Base-by-base conservation (phyloP, 805 yeast genomes). In the Suhomyces kilbournensis region DNA sequence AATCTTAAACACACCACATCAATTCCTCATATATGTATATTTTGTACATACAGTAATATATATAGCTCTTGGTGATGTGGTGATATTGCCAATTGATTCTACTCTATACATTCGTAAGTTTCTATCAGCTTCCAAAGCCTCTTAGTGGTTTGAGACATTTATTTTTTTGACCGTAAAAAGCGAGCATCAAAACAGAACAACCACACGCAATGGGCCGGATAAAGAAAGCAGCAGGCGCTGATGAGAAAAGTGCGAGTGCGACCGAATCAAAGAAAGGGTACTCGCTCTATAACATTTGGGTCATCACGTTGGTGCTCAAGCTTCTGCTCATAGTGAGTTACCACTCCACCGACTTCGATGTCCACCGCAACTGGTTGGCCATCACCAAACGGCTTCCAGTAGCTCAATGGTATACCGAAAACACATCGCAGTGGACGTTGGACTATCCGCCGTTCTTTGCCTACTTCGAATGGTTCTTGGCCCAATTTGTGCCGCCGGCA, bases 361-460 rank as follows among this genome's bases (percentile, higher is more conserved):
- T 94, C 22, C 99, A 94, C 68, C 76, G 99, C 53, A 94, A 94
- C 65, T 94, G 99, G 99, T 78, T 94, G 19, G 96, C 99, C 0
- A 86, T 94, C 47, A 93, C 98, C 0, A 72, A 84, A 60, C 77
- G 78, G 4, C 69, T 92, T 17, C 97, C 97, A 0, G 47, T 92
- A 15, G 70, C 71, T 14, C 66, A 86, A 50, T 94, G 99, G 99
- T 94, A 94, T 65, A 66, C 77, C 42, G 97, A 94, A 57, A 68
- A 76, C 46, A 83, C 90, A 0, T 80, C 83, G 44, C 91, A 88
- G 64, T 94, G 98, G 97, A 94, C 98, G 0, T 72, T 94, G 40
- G 99, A 94, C 68, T 94, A 93, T 70, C 99, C 99, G 9, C 99
- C 99, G 0, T 89, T 91, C 62, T 94, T 94, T 69, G 99, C 99